Percentiles rank a stretch among this genome's conserved stretches.
These are phyloP conservation scores for Fusarium pseudograminearum DNA, from an alignment of 2,329 filamentous ascomycete species.

Conservation along the genomic window DNA sequence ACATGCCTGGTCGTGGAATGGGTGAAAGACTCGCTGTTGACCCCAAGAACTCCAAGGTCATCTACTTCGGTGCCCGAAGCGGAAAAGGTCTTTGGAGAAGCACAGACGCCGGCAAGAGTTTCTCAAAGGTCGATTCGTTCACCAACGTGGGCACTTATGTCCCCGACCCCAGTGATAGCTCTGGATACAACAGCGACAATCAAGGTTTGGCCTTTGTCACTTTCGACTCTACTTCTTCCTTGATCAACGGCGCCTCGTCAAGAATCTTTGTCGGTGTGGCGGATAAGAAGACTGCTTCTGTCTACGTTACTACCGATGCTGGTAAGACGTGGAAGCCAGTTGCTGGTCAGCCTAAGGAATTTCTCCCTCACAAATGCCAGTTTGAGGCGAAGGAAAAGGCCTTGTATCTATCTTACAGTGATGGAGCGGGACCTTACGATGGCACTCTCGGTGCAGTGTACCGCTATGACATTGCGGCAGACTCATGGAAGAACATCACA, in stretches of 20 bases:
- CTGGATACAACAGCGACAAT: slow-evolving; percentile 59
- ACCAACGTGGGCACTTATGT: slow-evolving; percentile 63
- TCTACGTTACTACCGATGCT: slow-evolving; percentile 66
- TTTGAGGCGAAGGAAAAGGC: slow-evolving; percentile 64
- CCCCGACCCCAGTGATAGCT: slow-evolving; percentile 59
- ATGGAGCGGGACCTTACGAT: slow-evolving; percentile 69
- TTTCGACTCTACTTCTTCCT: slow-evolving; percentile 65
- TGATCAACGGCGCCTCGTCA: slow-evolving; percentile 61
- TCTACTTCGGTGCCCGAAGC: slow-evolving; percentile 70
- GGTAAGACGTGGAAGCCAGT: slow-evolving; percentile 65
- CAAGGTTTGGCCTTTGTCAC: slow-evolving; percentile 65
- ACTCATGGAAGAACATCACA: slow-evolving; percentile 68
- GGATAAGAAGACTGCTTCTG: slow-evolving; percentile 63
- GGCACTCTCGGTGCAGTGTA: slow-evolving; percentile 65
- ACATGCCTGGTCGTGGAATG: slow-evolving; percentile 71
- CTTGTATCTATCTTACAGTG: slow-evolving; percentile 66
- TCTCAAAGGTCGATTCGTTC: slow-evolving; percentile 64
- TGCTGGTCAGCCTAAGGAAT: slow-evolving; percentile 62
- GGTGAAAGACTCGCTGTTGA: slow-evolving; percentile 70
- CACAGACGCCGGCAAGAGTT: slow-evolving; percentile 66
- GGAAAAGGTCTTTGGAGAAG: slow-evolving; percentile 71
- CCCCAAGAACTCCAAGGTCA: slow-evolving; percentile 66
- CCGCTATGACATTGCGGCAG: slow-evolving; percentile 63
- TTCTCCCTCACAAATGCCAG: slow-evolving; percentile 66
- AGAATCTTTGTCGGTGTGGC: slow-evolving; percentile 69